These are phyloP conservation scores for Sechiopsis laciniata DNA, from an alignment of 306 rosid genomes.

Conservation along the genomic window DNA sequence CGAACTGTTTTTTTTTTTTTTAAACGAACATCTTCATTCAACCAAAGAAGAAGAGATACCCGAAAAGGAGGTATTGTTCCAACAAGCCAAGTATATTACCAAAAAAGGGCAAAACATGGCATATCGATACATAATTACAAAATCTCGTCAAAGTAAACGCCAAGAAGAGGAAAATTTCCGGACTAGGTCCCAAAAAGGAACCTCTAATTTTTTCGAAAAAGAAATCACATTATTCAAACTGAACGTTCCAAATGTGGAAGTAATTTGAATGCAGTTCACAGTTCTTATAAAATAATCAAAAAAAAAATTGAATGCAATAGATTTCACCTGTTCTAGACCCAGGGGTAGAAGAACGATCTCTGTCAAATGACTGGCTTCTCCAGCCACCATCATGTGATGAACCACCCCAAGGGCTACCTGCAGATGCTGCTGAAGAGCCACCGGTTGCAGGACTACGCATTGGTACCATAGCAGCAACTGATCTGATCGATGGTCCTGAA, in stretches of 20 bases:
- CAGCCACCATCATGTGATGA: constrained; percentile 70
- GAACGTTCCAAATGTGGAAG: not conserved
- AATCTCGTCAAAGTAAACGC: not conserved
- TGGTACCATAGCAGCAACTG: constrained; percentile 97
- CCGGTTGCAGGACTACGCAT: constrained; percentile 98
- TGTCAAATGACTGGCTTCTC: constrained; percentile 70
- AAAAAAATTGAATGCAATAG: not conserved
- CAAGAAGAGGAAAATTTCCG: constrained; percentile 2
- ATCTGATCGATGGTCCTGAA: constrained; percentile 81
- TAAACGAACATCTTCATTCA: not conserved
- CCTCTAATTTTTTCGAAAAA: not conserved
- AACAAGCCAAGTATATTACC: not conserved
- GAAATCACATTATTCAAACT: not conserved
- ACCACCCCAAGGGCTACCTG: constrained; percentile 81
- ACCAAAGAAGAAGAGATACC: not conserved
- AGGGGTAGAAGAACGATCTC: constrained; percentile 83
- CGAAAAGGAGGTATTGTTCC: not conserved
- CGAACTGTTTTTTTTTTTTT: no score
- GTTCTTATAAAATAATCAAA: not conserved
- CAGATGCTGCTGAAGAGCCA: constrained; percentile 78
- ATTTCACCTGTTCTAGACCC: constrained; percentile 76
- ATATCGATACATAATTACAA: not conserved
- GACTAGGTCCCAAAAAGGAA: not conserved
- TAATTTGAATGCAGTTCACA: constrained; percentile 1
- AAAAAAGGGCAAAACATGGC: not conserved